Evolutionary conservation across 148 eudicot genomes (phyloP), one percentile per base, ranked within the genome.

Genomic region (Vaccinium vitisidaea): DNA sequence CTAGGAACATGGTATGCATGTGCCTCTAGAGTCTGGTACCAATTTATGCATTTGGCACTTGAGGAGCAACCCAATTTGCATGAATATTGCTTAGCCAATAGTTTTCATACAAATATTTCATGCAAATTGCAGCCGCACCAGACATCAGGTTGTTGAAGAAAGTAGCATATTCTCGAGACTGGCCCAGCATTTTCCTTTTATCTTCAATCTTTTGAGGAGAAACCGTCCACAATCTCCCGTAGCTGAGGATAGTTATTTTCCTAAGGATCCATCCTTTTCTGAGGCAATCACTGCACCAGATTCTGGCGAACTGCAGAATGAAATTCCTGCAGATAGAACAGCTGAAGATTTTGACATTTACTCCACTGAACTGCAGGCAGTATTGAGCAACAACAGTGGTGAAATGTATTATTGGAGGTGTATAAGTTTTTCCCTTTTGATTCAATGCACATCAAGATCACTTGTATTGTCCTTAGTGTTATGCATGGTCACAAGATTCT

Each of bases 161-260:
- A 91, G 88, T 69, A 90, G 91, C 89, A 88, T 96, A 69, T 86
- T 96, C 82, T 92, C 98, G 84, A 92, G 89, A 83, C 85, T 96
- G 85, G 95, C 91, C 56, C 93, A 92, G 81, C 90, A 90, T 88
- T 88, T 94, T 32, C 98, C 98, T 59, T 90, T 88, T 85, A 88
- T 96, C 80, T 91, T 89, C 84, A 89, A 89, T 81, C 87, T 94
- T 82, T 84, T 94, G 80, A 87, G 91, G 86, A 86, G 89, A 82
- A 82, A 85, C 76, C 80, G 61, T 84, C 84, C 78, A 65, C 85
- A 90, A 79, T 87, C 86, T 52, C 81, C 56, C n/a, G 84, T 79
- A 70, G 30, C 83, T 46, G 82, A 63, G 80, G 83, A 85, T 86
- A 86, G 39, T 71, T 56, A 21, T 77, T 59, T 69, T 4, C 83